Percentiles rank a stretch among this genome's conserved stretches.
phyloP scores from a whole-genome alignment of 2,329 filamentous ascomycete species.

The Calonectria pseudoreteaudii region DNA sequence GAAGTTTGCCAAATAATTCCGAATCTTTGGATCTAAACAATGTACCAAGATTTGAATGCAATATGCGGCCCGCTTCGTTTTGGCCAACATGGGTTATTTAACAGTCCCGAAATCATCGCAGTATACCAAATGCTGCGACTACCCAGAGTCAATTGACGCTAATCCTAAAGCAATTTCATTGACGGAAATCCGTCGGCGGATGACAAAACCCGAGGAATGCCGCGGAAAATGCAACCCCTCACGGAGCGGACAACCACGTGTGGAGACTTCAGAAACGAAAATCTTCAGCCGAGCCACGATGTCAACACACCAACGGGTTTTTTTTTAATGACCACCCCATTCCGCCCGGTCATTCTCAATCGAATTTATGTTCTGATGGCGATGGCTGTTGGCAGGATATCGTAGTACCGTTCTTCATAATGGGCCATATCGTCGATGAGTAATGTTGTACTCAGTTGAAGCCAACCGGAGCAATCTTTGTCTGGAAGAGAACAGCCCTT shows the following conservation, averaged over 20 bases:
- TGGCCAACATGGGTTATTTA: not conserved
- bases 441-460: not conserved
- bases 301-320: not conserved
- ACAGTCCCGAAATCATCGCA: not conserved
- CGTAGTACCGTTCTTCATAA: not conserved
- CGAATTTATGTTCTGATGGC: not conserved
- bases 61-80: not conserved
- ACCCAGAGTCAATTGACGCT: not conserved
- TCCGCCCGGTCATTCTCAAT: not conserved
- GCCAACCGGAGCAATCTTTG: not conserved
- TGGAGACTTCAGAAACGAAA: not conserved
- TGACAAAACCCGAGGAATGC: not conserved
- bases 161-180: not conserved
- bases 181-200: not conserved
- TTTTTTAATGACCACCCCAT: not conserved
- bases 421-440: not conserved
- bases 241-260: not conserved
- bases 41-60: not conserved
- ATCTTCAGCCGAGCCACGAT: not conserved
- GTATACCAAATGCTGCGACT: not conserved
- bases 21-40: not conserved
- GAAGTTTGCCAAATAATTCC: no score
- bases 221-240: not conserved
- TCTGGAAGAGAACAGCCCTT: not conserved
- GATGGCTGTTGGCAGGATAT: not conserved